Base-by-base conservation (phyloP, 2,329 filamentous ascomycete genomes). In the Apiospora koreana region DNA sequence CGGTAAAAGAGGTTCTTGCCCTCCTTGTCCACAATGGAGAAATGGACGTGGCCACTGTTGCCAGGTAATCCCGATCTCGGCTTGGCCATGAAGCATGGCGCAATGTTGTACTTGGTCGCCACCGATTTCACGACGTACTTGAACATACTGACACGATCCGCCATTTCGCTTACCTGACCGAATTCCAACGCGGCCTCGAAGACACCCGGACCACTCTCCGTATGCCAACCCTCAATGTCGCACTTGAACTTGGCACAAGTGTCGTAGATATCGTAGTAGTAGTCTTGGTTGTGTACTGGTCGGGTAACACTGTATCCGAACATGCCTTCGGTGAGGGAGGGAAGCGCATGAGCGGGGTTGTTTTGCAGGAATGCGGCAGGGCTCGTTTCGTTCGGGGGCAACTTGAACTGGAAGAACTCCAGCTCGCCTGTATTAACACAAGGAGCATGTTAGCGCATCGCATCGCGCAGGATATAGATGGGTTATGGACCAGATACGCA, bases 31-130 rank as follows among this genome's bases (percentile, higher is more conserved):
- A 95, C 91, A 12, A 99, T 85, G 0, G 95, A 98, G 72, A 98
- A 86, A 80, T 99, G 96, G 87, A 97, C 95, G 80, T 99, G 96
- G 1, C 96, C 96, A 73, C 93, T 96, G 84, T 98, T 98, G 65
- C 96, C 96, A 0, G 96, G 96, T 0, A 98, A 85, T 0, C 95
- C 94, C 76, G 97, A 89, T 74, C 93, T 91, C 2, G 96, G 96
- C 82, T 99, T 99, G 21, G 96, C 96, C 96, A 99, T 99, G 85
- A 99, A 99, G 81, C 94, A 97, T 0, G 96, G 96, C 0, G 94
- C 97, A 78, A 99, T 97, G 74, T 94, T 94, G 79, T 94, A 93
- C 78, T 94, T 92, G 70, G 90, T 92, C 62, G 93, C 94, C 48
- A 97, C 89, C 12, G 94, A 94, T 83, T 97, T 98, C 74, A 97